Percentiles rank a stretch among this genome's conserved stretches.
Evolutionary conservation across 192 early-diverging fungal species (phyloP).

Genomic region (Helicostylum pulchrum): DNA sequence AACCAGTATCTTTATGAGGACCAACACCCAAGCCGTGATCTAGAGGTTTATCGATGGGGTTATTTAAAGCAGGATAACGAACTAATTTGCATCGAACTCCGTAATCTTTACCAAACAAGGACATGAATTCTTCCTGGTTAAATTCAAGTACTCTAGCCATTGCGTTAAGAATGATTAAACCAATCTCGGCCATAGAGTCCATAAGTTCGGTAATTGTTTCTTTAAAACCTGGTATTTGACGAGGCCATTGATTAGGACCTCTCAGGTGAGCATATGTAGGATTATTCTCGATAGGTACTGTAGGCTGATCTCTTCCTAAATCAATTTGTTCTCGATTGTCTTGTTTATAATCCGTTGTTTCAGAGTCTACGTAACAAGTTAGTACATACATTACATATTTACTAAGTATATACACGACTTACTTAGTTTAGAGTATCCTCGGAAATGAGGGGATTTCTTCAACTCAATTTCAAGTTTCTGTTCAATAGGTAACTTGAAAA

Average conservation of each 20-base stretch:
- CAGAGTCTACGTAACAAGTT: constrained; percentile 16
- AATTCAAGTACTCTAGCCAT: constrained; percentile 49
- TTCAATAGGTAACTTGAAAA: constrained; percentile 53
- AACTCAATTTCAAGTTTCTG: constrained; percentile 56
- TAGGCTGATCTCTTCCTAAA: constrained; percentile 46
- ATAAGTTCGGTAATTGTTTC: constrained; percentile 37
- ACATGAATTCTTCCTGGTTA: constrained; percentile 32
- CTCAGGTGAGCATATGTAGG: constrained; percentile 48
- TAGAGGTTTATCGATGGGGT: constrained; percentile 31
- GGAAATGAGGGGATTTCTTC: constrained; percentile 53
- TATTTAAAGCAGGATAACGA: constrained; percentile 40
- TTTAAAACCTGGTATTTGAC: constrained; percentile 44
- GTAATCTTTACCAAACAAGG: constrained; percentile 39
- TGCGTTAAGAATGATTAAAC: constrained; percentile 42
- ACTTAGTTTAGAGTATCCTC: constrained; percentile 53
- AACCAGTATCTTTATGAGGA: constrained; percentile 56
- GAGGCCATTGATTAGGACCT: constrained; percentile 64
- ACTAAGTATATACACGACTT: constrained; percentile 4
- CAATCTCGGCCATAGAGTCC: constrained; percentile 38
- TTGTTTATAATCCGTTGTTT: constrained; percentile 37
- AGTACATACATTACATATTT: not conserved
- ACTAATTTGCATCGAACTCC: constrained; percentile 43
- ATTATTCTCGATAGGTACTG: constrained; percentile 18
- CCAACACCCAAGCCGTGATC: constrained; percentile 51
- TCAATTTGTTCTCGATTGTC: constrained; percentile 56